A percentile compares a stretch with the other conserved stretches of the same genome.
Evolutionary conservation across 1,284 basidiomycete genomes (phyloP).

Genomic region (Megacollybia platyphylla): DNA sequence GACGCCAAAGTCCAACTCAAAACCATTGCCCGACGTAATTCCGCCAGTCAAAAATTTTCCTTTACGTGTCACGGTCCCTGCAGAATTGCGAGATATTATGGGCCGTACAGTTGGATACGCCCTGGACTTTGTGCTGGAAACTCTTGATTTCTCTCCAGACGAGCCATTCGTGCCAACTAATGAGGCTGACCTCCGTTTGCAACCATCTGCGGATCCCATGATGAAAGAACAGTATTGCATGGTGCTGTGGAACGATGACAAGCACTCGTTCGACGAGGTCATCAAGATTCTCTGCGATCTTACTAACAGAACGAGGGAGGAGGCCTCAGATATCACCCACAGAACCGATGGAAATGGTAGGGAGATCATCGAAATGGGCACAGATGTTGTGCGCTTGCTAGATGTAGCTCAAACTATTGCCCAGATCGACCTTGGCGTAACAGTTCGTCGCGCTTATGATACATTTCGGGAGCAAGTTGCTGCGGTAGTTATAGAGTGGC

Average conservation of each 20-base stretch:
- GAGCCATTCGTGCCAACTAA: constrained; percentile 59
- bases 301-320: constrained; percentile 44
- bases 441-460: constrained; percentile 80
- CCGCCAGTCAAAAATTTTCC: constrained; percentile 42
- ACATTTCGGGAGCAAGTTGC: constrained; percentile 85
- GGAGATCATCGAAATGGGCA: constrained; percentile 74
- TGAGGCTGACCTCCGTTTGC: constrained; percentile 59
- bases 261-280: constrained; percentile 88
- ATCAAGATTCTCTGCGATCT: constrained; percentile 69
- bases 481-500: constrained; percentile 75
- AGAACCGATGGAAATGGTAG: constrained; percentile 77
- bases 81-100: constrained; percentile 63
- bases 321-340: constrained; percentile 54
- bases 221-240: constrained; percentile 75
- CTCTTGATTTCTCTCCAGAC: constrained; percentile 76
- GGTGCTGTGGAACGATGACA: constrained; percentile 95
- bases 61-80: constrained; percentile 39
- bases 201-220: constrained; percentile 64
- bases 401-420: constrained; percentile 73
- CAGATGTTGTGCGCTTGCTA: constrained; percentile 56
- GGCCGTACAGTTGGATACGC: constrained; percentile 64
- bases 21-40: constrained; percentile 25
- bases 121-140: constrained; percentile 78
- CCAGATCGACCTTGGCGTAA: constrained; percentile 88
- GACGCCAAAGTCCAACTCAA: constrained; percentile 15